A percentile compares a stretch with the other conserved stretches of the same genome.
Conservation (phyloP, 164 flowering plant genomes). For the Chimonanthus salicifolius region DNA sequence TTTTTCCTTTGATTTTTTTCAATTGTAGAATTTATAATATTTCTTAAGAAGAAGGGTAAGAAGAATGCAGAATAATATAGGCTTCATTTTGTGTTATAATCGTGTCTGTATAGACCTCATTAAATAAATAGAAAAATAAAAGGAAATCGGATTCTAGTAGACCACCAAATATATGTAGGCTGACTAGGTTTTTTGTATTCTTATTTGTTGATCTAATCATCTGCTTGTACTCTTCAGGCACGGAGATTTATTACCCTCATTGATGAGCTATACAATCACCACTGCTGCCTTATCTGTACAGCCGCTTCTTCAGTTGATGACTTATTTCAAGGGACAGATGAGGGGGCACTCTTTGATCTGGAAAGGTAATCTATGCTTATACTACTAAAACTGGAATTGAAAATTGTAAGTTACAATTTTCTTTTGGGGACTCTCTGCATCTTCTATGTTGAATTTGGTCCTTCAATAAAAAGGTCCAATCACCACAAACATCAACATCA, state of each 20-base stretch:
- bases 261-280: conserved; percentile 98
- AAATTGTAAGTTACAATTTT: neutral
- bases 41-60: neutral
- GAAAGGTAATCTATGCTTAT: conserved; percentile 49
- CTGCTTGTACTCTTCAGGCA: conserved; percentile 47
- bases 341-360: conserved; percentile 89
- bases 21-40: neutral
- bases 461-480: no score
- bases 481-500: no score
- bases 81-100: neutral
- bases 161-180: neutral
- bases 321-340: conserved; percentile 92
- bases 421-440: no score
- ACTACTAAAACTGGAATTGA: neutral
- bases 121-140: no score
- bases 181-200: neutral
- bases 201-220: conserved; percentile 2
- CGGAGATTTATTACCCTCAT: conserved; percentile 91
- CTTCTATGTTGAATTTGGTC: no score
- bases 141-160: neutral
- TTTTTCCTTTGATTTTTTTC: neutral
- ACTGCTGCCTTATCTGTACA: conserved; percentile 74
- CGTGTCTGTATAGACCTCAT: neutral
- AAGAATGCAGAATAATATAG: neutral
- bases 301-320: conserved; percentile 85